Evolutionary conservation across 768 basidiomycete species (phyloP).

Genomic region (Sistotremastrum niveocremeum): DNA sequence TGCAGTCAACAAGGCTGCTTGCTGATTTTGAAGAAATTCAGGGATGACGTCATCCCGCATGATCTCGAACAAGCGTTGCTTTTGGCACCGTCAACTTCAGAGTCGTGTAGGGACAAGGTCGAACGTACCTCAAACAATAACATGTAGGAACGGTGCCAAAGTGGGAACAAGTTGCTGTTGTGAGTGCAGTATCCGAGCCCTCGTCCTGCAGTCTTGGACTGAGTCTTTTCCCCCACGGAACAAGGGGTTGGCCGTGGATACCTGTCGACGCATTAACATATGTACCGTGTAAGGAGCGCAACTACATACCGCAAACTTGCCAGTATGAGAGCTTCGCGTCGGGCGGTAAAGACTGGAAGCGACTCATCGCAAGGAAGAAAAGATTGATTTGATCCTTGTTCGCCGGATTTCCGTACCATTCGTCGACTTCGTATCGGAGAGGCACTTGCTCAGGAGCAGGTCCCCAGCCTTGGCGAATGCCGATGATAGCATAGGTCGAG

Average conservation of each 20-base stretch:
- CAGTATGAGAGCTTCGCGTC: no score
- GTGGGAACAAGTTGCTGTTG: slow-evolving; percentile 37
- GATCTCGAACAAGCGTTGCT: slow-evolving; percentile 13
- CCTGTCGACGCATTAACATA: slow-evolving; percentile 10
- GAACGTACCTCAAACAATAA: slow-evolving; percentile 32
- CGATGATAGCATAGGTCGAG: no score
- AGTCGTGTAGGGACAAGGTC: no score
- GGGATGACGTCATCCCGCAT: slow-evolving; percentile 24
- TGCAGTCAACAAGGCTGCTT: slow-evolving; percentile 18
- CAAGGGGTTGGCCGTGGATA: slow-evolving; percentile 39
- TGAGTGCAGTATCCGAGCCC: slow-evolving; percentile 39
- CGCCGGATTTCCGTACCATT: no score
- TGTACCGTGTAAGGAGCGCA: no score
- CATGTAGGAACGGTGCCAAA: slow-evolving; percentile 43
- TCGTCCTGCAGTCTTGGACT: slow-evolving; percentile 11
- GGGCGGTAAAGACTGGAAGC: no score
- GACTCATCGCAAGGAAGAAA: no score
- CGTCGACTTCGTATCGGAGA: no score
- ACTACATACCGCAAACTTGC: no score
- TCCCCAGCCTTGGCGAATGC: no score
- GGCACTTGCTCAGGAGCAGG: no score
- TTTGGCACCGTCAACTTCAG: background rate
- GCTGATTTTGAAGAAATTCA: background rate
- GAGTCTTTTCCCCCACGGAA: slow-evolving; percentile 29
- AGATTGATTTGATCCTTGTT: no score